A percentile compares a stretch with the other conserved stretches of the same genome.
Conservation (phyloP, 352 stramenopile species). For the Phytophthora crassamura region DNA sequence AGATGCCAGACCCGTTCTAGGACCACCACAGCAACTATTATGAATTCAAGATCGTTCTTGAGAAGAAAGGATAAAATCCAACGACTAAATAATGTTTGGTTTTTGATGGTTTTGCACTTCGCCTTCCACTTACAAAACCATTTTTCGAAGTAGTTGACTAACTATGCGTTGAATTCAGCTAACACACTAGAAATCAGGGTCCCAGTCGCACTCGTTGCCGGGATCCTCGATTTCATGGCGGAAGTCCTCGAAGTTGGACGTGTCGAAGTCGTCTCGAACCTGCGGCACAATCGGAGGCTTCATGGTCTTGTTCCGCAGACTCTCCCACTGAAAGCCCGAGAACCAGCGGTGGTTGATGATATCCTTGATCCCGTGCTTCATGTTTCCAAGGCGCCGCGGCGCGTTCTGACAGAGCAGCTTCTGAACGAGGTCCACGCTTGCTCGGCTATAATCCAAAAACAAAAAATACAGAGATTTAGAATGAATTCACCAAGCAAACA, state of each 20-base stretch:
- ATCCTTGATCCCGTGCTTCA: constrained; percentile 87
- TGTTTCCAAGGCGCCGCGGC: constrained; percentile 76
- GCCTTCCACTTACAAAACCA: not conserved
- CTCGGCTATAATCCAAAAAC: constrained; percentile 41
- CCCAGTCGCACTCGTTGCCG: constrained; percentile 70
- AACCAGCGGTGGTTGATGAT: constrained; percentile 90
- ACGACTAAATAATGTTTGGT: not conserved
- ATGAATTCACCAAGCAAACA: not conserved
- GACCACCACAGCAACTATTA: too few species aligned
- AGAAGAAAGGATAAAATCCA: too few species aligned
- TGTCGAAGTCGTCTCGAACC: constrained; percentile 77
- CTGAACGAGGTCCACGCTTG: constrained; percentile 87
- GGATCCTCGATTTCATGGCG: constrained; percentile 70
- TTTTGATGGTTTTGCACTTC: not conserved
- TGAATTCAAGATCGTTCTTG: not conserved
- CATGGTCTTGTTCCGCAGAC: constrained; percentile 61
- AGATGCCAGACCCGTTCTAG: constrained; percentile 45
- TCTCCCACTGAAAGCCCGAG: constrained; percentile 71
- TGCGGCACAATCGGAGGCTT: constrained; percentile 79
- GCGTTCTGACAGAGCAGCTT: constrained; percentile 87
- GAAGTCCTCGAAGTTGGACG: constrained; percentile 87
- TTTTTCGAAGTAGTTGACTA: constrained; percentile 6
- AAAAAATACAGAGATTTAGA: not conserved
- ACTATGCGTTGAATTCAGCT: constrained; percentile 24
- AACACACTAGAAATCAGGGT: constrained; percentile 66